A percentile compares a stretch with the other conserved stretches of the same genome.
phyloP scores from a whole-genome alignment of 2,329 filamentous ascomycete genomes.

The Magnaporthales sp. region DNA sequence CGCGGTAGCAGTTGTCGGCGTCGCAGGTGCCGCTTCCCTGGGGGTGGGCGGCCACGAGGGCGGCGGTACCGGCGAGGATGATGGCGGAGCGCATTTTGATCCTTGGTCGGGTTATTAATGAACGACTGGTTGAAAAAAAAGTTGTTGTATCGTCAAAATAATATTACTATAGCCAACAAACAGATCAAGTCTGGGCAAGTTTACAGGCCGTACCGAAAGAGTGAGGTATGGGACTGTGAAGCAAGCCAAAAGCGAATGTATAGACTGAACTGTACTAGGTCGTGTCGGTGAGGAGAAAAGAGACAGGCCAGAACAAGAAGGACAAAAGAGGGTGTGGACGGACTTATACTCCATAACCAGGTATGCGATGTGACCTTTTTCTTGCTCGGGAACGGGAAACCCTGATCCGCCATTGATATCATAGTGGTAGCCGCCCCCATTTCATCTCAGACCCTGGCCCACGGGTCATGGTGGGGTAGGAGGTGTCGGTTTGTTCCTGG shows the following conservation, averaged over 20 bases:
- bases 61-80: not conserved
- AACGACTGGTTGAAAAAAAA: not conserved
- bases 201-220: not conserved
- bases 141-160: too few relatives aligned
- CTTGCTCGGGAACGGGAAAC: not conserved
- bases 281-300: not conserved
- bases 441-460: not conserved
- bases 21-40: not conserved
- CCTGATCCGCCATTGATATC: not conserved
- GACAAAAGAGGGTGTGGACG: not conserved
- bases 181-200: not conserved
- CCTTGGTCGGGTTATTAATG: not conserved
- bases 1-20: conserved; percentile 9
- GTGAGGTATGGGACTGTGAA: not conserved
- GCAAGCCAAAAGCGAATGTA: not conserved
- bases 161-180: not conserved
- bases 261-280: not conserved
- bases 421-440: not conserved
- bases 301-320: too few relatives aligned
- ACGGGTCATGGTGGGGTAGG: not conserved
- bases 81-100: not conserved
- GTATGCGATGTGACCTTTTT: not conserved
- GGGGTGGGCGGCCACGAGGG: not conserved
- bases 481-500: not conserved
- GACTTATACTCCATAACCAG: not conserved